Base-by-base conservation (phyloP, 768 basidiomycete species). In the Sporobolomyces pararoseus region DNA sequence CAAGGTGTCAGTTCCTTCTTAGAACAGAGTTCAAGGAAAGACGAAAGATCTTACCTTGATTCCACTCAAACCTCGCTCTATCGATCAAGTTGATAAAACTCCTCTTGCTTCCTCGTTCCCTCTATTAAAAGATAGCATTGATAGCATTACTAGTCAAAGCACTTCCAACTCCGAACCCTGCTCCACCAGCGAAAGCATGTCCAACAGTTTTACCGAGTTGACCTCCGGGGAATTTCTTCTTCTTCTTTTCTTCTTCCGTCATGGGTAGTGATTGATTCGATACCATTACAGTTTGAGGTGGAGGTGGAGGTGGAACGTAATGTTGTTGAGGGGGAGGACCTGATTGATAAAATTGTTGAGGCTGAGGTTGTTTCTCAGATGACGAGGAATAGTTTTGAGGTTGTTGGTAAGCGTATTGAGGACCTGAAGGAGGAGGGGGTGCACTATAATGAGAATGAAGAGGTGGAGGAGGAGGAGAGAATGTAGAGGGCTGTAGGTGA, bases 141-240 rank as follows among this genome's bases (percentile, higher is more conserved):
- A 70, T 59, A 17, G 65, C 65, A 29, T 66, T 58, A 58, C 65
- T 66, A n/a, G 66, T 52, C 19, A 72, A 27, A 9, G 71, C 67
- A 3, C 23, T 12, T 86, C 88, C 87, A 66, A 87, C 88, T 75
- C 89, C 89, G 72, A 89, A 89, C 0, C 89, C 89, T 64, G 86
- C 85, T 77, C 89, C 89, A 34, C 88, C 88, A 23, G 79, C 82
- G 42, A 82, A 81, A 21, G 82, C 17, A 44, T 52, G 46, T 27
- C 63, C 42, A 2, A 88, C 86, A 68, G 85, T 88, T 75, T 84
- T 83, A 17, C 85, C 85, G 53, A 85, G 82, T 39, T 80, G 81
- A 0, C 85, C 86, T 66, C 59, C 59, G 6, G 46, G 46, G n/a
- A 80, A 85, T 72, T 85, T 87, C 76, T 77, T 81, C 80, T 86